Evolutionary conservation across 768 basidiomycete species (phyloP), one percentile per base, ranked within the genome.

Genomic region (Lyophyllum atratum): DNA sequence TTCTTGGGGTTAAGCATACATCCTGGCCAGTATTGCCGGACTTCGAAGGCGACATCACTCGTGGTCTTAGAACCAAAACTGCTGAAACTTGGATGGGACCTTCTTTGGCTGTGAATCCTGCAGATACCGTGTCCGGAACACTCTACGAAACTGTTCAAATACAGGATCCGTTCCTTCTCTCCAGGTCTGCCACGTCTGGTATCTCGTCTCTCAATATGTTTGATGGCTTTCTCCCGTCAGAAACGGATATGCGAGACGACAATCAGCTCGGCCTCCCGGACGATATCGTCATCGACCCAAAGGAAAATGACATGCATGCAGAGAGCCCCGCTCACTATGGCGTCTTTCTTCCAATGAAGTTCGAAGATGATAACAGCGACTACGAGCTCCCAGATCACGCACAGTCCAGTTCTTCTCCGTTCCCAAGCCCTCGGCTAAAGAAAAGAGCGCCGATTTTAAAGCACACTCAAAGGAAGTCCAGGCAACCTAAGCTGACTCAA

Each of bases 31-130:
- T 56, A 9, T 17, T 54, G 42, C 34, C 48, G 19, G 11, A 47
- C 21, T 17, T 33, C 24, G 12, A 22, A 26, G 44, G 21, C 9
- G 52, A 46, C 11, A 40, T 37, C 8, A 65, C 68, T 14, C 54
- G 70, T 40, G 65, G 68, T 51, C 62, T 65, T 12, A 70, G 72
- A 49, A 59, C 75, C 24, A 78, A 77, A 42, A 71, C 74, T 54
- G 55, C 55, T 25, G 61, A 65, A 8, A 31, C 56, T 63, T 28
- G 54, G 58, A 37, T 55, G 4, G 40, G 59, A 5, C 43, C 55
- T 15, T 31, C 56, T 33, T 44, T 52, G 10, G 69, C 75, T 26
- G 68, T 82, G 48, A 72, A 81, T 61, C 80, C 80, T 21, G 58
- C 72, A 29, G 73, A 77, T 29, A 72, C 76, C 26, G 66, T 75